Evolutionary conservation across 257 asterid species (phyloP).

Genomic region (Solanum bulbocastanum): DNA sequence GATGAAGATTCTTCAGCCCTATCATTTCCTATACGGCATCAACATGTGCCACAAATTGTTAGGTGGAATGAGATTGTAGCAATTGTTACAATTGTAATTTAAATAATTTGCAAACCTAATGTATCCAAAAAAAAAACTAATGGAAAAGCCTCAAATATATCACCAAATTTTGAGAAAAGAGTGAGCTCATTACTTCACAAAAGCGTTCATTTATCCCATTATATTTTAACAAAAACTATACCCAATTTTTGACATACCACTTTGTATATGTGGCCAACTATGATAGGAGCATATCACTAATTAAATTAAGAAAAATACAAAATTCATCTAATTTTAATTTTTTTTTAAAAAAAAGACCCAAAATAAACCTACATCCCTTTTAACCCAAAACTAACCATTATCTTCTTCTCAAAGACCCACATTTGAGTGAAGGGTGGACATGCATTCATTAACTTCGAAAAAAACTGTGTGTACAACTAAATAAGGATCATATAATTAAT

Average conservation of each 20-base stretch:
- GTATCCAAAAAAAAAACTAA: background rate
- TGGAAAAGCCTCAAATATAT: too few relatives aligned
- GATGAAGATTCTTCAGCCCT: background rate
- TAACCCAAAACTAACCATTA: background rate
- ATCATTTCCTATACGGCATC: background rate
- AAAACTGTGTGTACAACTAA: too few relatives aligned
- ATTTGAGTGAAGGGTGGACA: background rate
- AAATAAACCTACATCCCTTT: background rate
- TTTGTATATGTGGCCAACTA: background rate
- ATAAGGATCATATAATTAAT: too few relatives aligned
- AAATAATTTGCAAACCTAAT: background rate
- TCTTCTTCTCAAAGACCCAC: background rate
- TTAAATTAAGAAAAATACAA: background rate
- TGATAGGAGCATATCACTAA: background rate
- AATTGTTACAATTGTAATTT: background rate
- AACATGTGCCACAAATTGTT: background rate
- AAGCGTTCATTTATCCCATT: too few relatives aligned
- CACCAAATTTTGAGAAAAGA: background rate
- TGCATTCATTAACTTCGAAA: too few relatives aligned
- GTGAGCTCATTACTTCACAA: too few relatives aligned
- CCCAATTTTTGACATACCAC: background rate
- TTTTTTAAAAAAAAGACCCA: too few relatives aligned
- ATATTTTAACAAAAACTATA: too few relatives aligned
- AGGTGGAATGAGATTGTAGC: too few relatives aligned
- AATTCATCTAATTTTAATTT: too few relatives aligned